Evolutionary conservation across 2,329 filamentous ascomycete genomes (phyloP).

Genomic region (Aureobasidium leucospermi): DNA sequence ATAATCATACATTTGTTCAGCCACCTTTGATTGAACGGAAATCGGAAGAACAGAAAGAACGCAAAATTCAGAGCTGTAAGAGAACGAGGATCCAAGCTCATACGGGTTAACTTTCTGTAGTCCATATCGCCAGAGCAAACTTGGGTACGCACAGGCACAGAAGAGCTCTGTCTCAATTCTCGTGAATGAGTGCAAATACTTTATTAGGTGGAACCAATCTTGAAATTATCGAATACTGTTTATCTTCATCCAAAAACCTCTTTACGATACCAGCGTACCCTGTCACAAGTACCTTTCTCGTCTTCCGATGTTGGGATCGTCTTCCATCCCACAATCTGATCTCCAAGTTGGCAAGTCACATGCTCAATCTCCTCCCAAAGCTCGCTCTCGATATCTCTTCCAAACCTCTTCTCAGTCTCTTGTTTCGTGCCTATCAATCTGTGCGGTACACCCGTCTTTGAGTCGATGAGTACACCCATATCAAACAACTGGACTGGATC

Average conservation of each 20-base stretch:
- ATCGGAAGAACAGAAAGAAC: too few species aligned
- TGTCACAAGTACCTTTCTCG: neutral
- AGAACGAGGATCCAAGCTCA: too few species aligned
- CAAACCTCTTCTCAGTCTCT: slow-evolving; percentile 20
- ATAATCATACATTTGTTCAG: too few species aligned
- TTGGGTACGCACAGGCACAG: too few species aligned
- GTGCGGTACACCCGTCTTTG: slow-evolving; percentile 10
- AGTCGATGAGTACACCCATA: slow-evolving; percentile 15
- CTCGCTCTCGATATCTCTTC: slow-evolving; percentile 21
- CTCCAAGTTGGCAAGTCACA: slow-evolving; percentile 19
- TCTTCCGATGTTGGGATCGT: neutral
- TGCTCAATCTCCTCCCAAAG: slow-evolving; percentile 21
- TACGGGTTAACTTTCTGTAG: too few species aligned
- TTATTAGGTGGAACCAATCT: too few species aligned
- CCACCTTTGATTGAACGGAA: too few species aligned
- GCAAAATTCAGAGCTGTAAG: too few species aligned
- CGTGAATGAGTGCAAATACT: too few species aligned
- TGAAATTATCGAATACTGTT: neutral
- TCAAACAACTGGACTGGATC: slow-evolving; percentile 24
- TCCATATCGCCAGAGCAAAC: too few species aligned
- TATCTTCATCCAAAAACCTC: neutral
- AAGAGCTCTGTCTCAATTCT: too few species aligned
- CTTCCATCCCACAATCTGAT: slow-evolving; percentile 18
- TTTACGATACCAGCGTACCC: neutral
- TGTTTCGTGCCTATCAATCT: slow-evolving; percentile 21